Percentiles rank a stretch among this genome's conserved stretches.
phyloP scores from a whole-genome alignment of 1,139 yeast genomes.

The Blastobotrys capitulatus region DNA sequence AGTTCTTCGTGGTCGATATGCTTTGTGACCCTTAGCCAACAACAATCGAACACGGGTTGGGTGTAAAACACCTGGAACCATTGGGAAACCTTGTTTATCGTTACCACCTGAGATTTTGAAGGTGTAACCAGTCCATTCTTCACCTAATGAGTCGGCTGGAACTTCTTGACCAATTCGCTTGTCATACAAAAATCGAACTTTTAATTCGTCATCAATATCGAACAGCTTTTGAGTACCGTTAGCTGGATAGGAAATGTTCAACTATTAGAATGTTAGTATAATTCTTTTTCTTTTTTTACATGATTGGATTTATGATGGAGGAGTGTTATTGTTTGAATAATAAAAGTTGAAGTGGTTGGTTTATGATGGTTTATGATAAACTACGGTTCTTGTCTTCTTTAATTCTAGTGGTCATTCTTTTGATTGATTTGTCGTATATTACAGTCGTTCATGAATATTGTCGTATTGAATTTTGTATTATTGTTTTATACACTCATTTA shows the following conservation, averaged over 20 bases:
- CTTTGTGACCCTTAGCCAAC: constrained; percentile 90
- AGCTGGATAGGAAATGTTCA: constrained; percentile 99
- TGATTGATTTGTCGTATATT: too few relatives aligned
- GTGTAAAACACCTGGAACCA: constrained; percentile 99
- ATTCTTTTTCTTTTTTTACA: not conserved
- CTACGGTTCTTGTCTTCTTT: too few relatives aligned
- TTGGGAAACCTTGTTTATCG: constrained; percentile 99
- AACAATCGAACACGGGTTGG: constrained; percentile 99
- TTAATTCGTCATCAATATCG: constrained; percentile 99
- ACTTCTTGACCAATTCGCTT: constrained; percentile 99
- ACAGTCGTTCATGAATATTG: too few relatives aligned
- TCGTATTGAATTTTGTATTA: too few relatives aligned
- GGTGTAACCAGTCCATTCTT: constrained; percentile 98
- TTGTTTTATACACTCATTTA: too few relatives aligned
- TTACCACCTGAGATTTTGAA: constrained; percentile 99
- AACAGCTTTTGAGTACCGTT: constrained; percentile 99
- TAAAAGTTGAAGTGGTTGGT: too few relatives aligned
- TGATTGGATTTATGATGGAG: too few relatives aligned
- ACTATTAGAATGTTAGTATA: constrained; percentile 40
- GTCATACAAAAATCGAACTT: constrained; percentile 97
- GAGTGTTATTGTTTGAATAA: too few relatives aligned
- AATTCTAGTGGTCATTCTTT: too few relatives aligned
- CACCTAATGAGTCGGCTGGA: constrained; percentile 97
- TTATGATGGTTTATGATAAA: too few relatives aligned
- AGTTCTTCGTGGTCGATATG: constrained; percentile 99